Evolutionary conservation across 2,329 filamentous ascomycete species (phyloP), one percentile per base, ranked within the genome.

Genomic region (Cladosporium sp.): DNA sequence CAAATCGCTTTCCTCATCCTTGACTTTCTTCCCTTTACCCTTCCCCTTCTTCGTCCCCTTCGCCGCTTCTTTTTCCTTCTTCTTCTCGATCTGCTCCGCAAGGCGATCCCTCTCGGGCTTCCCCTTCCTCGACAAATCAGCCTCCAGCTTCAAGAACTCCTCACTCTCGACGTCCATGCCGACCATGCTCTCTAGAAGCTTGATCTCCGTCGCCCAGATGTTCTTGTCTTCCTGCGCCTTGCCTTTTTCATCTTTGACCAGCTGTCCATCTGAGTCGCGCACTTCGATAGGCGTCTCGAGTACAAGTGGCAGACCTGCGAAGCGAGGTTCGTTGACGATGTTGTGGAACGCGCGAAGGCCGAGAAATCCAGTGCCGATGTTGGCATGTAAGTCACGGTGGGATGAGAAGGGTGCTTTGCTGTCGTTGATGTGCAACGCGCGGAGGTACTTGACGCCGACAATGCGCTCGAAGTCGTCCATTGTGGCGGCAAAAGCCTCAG

Each of bases 191-290:
- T 99, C 95, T 5, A 99, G 84, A 69, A 98, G 82, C 81, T 97
- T 97, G 79, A 99, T 98, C 80, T 99, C 95, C 54, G 89, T 85
- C 0, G 93, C 93, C 93, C 94, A 98, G 18, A 97, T 85, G 62
- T 86, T 82, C 77, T 89, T 92, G 77, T 97, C 92, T 74, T 96
- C 91, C 43, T 88, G 77, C 30, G 84, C 83, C 72, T 83, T 83
- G 2, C 74, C 76, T 64, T 78, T 79, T 28, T 75, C 76, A 63
- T 77, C 75, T 65, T 76, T 76, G 51, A 75, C 68, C 76, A 70
- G 53, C 26, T 89, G 89, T 51, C 89, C 90, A 69, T 89, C 83
- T 57, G 83, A 80, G 21, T 86, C 88, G 54, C 87, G 86, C 43
- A 84, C 84, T 67, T 96, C 92, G 68, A 95, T 94, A 6, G 95